phyloP scores from a whole-genome alignment of 208 protist genomes.

The Leishmania turanica region DNA sequence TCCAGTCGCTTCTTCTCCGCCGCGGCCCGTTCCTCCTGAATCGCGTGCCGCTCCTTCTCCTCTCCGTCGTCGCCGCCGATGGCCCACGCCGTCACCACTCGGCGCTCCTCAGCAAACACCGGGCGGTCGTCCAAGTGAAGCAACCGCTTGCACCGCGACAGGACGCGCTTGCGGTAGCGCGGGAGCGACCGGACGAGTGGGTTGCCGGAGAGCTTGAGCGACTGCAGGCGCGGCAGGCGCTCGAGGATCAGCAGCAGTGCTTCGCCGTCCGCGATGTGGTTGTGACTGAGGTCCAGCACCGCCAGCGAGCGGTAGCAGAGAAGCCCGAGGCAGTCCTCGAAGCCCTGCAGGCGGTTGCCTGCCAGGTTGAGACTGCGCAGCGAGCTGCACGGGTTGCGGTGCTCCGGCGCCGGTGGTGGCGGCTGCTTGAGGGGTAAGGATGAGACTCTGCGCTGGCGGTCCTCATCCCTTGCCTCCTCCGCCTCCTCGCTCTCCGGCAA shows the following conservation, averaged over 20 bases:
- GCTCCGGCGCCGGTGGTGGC: conserved; percentile 27
- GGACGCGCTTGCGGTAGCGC: conserved; percentile 88
- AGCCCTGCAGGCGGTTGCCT: conserved; percentile 72
- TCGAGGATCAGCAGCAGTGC: conserved; percentile 85
- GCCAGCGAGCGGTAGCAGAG: conserved; percentile 72
- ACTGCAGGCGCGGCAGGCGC: conserved; percentile 70
- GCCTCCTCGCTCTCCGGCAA: conserved; percentile 28
- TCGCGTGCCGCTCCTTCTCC: conserved; percentile 49
- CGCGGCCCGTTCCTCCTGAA: conserved; percentile 36
- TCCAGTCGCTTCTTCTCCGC: conserved; percentile 75
- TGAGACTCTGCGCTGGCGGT: not conserved
- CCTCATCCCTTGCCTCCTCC: not conserved
- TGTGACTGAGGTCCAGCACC: conserved; percentile 92
- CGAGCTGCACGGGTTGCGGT: conserved; percentile 72
- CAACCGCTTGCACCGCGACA: conserved; percentile 64
- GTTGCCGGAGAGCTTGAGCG: conserved; percentile 92
- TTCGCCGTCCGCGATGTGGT: conserved; percentile 84
- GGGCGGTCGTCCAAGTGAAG: conserved; percentile 93
- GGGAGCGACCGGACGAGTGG: conserved; percentile 77
- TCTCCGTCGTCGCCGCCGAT: conserved; percentile 80
- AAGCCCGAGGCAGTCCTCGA: conserved; percentile 63
- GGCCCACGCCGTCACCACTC: conserved; percentile 86
- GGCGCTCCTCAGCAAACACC: conserved; percentile 89
- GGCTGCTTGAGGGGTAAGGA: conserved; percentile 13
- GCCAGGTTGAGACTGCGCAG: conserved; percentile 83